Percentiles rank a stretch among this genome's conserved stretches.
Conservation (phyloP, 495 filamentous ascomycete species). For the Massariosphaeria phaeospora region DNA sequence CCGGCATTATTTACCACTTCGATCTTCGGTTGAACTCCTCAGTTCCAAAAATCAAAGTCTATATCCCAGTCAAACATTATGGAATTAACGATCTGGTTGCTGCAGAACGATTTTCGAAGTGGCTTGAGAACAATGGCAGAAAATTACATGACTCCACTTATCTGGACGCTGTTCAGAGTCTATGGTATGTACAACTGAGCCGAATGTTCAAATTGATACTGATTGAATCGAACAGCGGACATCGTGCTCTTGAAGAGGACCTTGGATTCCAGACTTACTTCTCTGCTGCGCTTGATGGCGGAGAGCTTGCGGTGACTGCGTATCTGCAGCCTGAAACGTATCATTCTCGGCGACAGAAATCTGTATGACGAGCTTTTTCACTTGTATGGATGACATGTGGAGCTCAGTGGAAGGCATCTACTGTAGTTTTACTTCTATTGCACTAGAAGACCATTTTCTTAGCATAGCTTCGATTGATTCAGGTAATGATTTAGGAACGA, state of each 20-base stretch:
- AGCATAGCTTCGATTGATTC: too few species aligned
- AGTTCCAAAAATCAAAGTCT: slow-evolving; percentile 39
- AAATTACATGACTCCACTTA: neutral
- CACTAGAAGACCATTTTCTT: too few species aligned
- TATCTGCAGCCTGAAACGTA: slow-evolving; percentile 13
- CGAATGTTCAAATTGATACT: too few species aligned
- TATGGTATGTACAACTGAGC: neutral
- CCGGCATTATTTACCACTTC: slow-evolving; percentile 41
- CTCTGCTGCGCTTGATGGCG: neutral
- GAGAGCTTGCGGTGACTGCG: slow-evolving; percentile 3
- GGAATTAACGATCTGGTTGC: slow-evolving; percentile 26
- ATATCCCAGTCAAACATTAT: slow-evolving; percentile 40
- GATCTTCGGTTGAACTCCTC: slow-evolving; percentile 32
- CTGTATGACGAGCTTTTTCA: neutral
- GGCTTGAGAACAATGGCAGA: neutral
- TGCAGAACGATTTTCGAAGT: neutral
- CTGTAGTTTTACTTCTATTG: too few species aligned
- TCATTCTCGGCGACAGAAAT: neutral
- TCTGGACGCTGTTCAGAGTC: neutral
- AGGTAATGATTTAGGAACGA: too few species aligned
- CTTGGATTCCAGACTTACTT: slow-evolving; percentile 18
- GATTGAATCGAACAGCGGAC: too few species aligned
- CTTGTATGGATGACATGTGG: neutral
- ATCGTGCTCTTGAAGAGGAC: slow-evolving; percentile 5
- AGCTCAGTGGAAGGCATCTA: too few species aligned